Percentiles rank a stretch among this genome's conserved stretches.
Evolutionary conservation across 2,329 filamentous ascomycete genomes (phyloP).

Genomic region (Dactylella cylindrospora): DNA sequence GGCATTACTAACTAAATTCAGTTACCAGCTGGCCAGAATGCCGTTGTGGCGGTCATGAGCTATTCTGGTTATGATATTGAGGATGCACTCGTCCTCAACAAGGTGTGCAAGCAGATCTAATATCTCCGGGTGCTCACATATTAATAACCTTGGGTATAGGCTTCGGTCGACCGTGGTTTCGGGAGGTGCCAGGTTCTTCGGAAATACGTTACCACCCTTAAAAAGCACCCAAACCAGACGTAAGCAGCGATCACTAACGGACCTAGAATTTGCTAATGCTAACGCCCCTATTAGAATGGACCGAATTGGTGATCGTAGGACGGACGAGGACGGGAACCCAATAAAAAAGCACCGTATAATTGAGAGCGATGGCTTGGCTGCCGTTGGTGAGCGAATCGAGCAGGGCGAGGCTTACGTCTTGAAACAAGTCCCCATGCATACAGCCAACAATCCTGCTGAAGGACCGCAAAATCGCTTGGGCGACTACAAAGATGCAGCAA

Average conservation of each 20-base stretch:
- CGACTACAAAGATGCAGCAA: conserved; percentile 65
- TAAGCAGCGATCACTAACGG: background rate
- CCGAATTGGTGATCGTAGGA: conserved; percentile 64
- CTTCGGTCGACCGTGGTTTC: conserved; percentile 90
- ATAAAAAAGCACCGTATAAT: conserved; percentile 72
- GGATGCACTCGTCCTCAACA: conserved; percentile 94
- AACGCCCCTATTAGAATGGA: conserved; percentile 58
- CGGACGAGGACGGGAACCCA: conserved; percentile 60
- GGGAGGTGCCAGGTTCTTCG: conserved; percentile 97
- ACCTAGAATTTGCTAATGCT: conserved; percentile 50
- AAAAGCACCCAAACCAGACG: conserved; percentile 79
- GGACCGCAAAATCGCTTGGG: conserved; percentile 60
- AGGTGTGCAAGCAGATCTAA: conserved; percentile 52
- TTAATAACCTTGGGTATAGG: conserved; percentile 52
- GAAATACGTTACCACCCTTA: conserved; percentile 83
- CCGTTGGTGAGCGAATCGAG: conserved; percentile 77
- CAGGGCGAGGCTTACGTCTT: conserved; percentile 84
- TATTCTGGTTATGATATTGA: conserved; percentile 99
- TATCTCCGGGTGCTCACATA: background rate
- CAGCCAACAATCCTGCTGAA: conserved; percentile 71
- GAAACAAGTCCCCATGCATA: conserved; percentile 81
- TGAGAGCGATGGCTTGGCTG: conserved; percentile 82
- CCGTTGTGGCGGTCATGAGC: conserved; percentile 97
- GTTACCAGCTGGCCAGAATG: conserved; percentile 92
- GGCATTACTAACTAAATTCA: conserved; percentile 7